Base-by-base conservation (phyloP, 169 alveolate genomes). In the Condylostoma magnum region DNA sequence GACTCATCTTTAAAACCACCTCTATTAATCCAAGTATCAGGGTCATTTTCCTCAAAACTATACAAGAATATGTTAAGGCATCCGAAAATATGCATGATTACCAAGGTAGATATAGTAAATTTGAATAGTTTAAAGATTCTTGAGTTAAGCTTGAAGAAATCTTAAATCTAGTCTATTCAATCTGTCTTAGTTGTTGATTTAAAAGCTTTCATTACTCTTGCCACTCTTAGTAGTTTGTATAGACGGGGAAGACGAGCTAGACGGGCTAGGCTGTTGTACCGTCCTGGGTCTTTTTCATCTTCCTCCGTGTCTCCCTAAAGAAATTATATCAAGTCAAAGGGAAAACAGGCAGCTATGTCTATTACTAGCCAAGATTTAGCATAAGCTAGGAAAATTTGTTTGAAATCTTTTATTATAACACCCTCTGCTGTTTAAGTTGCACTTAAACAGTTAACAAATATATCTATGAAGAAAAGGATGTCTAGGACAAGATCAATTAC, bases 341-440 rank as follows among this genome's bases (percentile, higher is more conserved):
- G 91, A 15, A 84, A 31, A 20, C 80, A 73, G 18, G 91, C 73
- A 33, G 73, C 34, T 12, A 77, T 37, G 76, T 82, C 91, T 1
- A 80, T 65, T 4, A 83, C 46, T 30, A 80, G 57, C 90, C 94
- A 86, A 18, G 82, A 52, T 69, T 84, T 79, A 41, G 79, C 51
- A 72, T 84, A 84, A 52, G 54, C 58, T 31, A 30, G 48, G 3
- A 76, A 52, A n/a, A 84, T 79, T 25, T 66, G 12, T 51, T 69
- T 76, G 30, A 78, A 30, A 53, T 28, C 34, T 10, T 10, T 33
- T 15, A 34, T 8, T 30, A 38, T 30, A 33, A 5, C 25, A 28
- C 76, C 74, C 4, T 54, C 46, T 25, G 66, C 43, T 1, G 25
- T 5, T 10, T 52, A 12, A 6, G 43, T 15, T 0, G 69, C 69